phyloP scores from a whole-genome alignment of 805 yeast species.

The Pichia insulana region DNA sequence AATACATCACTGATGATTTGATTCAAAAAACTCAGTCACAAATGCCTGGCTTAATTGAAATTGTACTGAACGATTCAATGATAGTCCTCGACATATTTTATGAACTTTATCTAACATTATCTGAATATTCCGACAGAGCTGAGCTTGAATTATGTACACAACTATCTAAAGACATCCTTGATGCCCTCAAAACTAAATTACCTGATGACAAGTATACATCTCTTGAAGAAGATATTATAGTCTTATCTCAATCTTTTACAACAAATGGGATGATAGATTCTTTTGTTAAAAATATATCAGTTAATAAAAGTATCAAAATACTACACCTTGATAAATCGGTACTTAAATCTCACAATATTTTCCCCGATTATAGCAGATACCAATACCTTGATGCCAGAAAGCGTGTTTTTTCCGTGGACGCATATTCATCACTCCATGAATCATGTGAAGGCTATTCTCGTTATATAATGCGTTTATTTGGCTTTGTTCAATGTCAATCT shows the following conservation, averaged over 20 bases:
- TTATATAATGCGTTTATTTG: conserved; percentile 39
- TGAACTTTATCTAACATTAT: conserved; percentile 19
- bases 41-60: conserved; percentile 4
- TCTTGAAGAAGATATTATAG: conserved; percentile 18
- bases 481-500: conserved; percentile 7
- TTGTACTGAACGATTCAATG: conserved; percentile 10
- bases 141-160: conserved; percentile 11
- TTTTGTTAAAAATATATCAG: conserved; percentile 21
- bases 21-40: not conserved
- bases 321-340: conserved; percentile 22
- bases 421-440: conserved; percentile 60
- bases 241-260: conserved; percentile 20
- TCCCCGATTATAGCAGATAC: conserved; percentile 22
- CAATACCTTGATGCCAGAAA: conserved; percentile 25
- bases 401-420: conserved; percentile 23
- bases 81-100: conserved; percentile 18
- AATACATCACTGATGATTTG: conserved; percentile 7
- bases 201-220: conserved; percentile 17
- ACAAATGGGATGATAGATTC: conserved; percentile 15
- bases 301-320: conserved; percentile 21
- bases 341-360: conserved; percentile 21
- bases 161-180: conserved; percentile 17
- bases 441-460: conserved; percentile 73
- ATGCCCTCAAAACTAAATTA: conserved; percentile 11
- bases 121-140: conserved; percentile 20